Conservation (phyloP, 345 rosid species). For the Eucalyptus grandis region DNA sequence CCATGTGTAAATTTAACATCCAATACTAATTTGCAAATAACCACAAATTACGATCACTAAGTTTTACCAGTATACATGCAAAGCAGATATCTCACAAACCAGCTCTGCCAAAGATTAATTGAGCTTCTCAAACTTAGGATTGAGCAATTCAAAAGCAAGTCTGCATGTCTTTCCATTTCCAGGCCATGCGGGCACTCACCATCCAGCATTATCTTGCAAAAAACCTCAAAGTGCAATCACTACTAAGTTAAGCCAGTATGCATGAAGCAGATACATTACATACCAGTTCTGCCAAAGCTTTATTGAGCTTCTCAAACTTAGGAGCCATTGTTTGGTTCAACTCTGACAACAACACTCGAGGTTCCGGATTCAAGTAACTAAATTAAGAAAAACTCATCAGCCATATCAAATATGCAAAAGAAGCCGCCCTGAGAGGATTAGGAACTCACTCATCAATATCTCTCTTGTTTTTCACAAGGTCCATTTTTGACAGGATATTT, state of each 20-base stretch:
- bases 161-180: background rate
- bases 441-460: slow-evolving; percentile 53
- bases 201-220: background rate
- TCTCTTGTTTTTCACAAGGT: slow-evolving; percentile 63
- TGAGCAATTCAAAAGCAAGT: background rate
- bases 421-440: background rate
- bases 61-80: background rate
- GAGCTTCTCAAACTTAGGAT: slow-evolving; percentile 57
- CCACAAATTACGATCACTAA: background rate
- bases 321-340: slow-evolving; percentile 76
- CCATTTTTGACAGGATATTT: slow-evolving; percentile 91
- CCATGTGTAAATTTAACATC: background rate
- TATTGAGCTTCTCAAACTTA: slow-evolving; percentile 65
- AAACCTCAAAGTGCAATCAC: background rate
- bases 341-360: slow-evolving; percentile 56
- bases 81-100: slow-evolving; percentile 20
- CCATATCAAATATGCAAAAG: background rate
- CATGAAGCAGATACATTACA: background rate
- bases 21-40: background rate
- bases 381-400: background rate
- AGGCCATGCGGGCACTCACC: background rate
- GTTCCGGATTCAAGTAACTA: slow-evolving; percentile 83
- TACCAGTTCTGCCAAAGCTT: slow-evolving; percentile 72
- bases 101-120: slow-evolving; percentile 68
- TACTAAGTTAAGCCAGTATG: background rate